Percentiles rank a stretch among this genome's conserved stretches.
Conservation (phyloP, 306 rosid species). For the Prinsepia uniflora region DNA sequence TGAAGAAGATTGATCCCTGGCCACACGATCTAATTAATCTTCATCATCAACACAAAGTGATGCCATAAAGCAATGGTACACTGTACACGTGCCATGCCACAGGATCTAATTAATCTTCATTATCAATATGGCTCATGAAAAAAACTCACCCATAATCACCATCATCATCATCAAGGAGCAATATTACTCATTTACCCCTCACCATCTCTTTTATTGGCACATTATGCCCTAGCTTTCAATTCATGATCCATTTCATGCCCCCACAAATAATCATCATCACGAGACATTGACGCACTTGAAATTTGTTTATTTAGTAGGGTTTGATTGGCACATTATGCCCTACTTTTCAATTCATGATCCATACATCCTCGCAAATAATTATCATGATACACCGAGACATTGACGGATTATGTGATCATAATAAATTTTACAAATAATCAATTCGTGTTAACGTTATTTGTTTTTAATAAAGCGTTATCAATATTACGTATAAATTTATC, state of each 20-base stretch:
- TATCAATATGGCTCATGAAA: too few relatives aligned
- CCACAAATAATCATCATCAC: conserved; percentile 26
- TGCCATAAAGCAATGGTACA: conserved; percentile 15
- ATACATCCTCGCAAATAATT: too few relatives aligned
- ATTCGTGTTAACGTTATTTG: too few relatives aligned
- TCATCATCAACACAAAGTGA: background rate
- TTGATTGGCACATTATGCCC: too few relatives aligned
- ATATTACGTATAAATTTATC: too few relatives aligned
- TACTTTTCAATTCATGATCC: too few relatives aligned
- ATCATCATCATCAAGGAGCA: conserved; percentile 31
- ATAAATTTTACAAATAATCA: too few relatives aligned
- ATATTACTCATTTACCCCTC: conserved; percentile 24
- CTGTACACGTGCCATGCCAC: background rate
- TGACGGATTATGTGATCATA: too few relatives aligned
- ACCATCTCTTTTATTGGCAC: conserved; percentile 13
- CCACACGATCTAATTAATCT: background rate
- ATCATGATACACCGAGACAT: too few relatives aligned
- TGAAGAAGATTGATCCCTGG: background rate
- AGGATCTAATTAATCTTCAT: too few relatives aligned
- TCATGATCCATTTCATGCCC: background rate
- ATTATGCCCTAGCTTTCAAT: conserved; percentile 30
- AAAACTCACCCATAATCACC: conserved; percentile 28
- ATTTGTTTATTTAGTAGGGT: background rate
- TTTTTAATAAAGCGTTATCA: too few relatives aligned
- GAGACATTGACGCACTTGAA: background rate